Evolutionary conservation across 1,284 basidiomycete species (phyloP).

Genomic region (Anthracocystis setariae): DNA sequence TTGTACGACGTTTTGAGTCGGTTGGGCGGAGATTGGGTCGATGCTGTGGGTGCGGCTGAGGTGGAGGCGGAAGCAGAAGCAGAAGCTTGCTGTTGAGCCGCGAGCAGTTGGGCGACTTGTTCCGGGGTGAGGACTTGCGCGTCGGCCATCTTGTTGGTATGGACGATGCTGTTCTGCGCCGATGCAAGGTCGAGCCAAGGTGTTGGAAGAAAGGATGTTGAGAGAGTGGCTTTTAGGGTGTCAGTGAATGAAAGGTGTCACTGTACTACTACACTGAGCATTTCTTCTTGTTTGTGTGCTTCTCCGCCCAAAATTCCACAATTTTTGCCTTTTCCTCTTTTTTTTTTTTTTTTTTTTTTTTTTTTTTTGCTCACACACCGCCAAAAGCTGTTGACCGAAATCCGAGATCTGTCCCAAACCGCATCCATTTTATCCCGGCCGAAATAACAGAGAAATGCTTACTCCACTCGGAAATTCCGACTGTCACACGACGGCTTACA

Average conservation of each 20-base stretch:
- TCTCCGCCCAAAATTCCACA: neutral
- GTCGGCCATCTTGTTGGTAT: conserved; percentile 33
- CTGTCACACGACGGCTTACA: too few species aligned
- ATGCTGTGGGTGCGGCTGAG: neutral
- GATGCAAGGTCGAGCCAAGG: neutral
- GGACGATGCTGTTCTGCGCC: neutral
- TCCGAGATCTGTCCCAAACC: neutral
- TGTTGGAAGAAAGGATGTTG: conserved; percentile 2
- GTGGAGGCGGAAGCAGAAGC: conserved; percentile 6
- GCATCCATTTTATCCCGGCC: too few species aligned
- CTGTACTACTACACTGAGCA: neutral
- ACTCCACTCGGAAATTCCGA: too few species aligned
- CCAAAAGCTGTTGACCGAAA: too few species aligned
- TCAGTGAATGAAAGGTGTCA: too few species aligned
- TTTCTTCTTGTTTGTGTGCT: neutral
- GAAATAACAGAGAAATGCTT: too few species aligned
- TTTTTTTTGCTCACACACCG: too few species aligned
- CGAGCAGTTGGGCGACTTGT: conserved; percentile 34
- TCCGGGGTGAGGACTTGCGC: conserved; percentile 42
- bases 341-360: too few species aligned
- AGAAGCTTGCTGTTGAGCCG: conserved; percentile 34
- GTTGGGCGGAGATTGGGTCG: neutral
- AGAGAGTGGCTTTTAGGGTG: too few species aligned
- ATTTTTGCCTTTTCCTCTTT: too few species aligned
- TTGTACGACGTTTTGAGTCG: conserved; percentile 52